Evolutionary conservation across 371 early-diverging fungal genomes (phyloP).

Genomic region (Smittium mucronatum): DNA sequence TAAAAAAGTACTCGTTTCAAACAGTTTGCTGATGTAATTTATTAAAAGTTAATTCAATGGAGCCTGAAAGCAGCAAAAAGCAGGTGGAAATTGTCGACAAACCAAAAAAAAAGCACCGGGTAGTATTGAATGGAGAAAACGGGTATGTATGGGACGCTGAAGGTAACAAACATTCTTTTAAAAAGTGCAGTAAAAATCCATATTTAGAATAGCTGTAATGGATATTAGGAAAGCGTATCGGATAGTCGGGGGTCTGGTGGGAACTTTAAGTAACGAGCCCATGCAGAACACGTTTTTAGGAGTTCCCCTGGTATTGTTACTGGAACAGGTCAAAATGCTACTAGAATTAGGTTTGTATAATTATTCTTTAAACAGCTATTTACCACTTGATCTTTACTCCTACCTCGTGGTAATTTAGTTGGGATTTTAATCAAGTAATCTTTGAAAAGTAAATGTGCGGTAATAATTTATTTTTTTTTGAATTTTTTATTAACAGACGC

Average conservation of each 20-base stretch:
- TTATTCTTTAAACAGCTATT: no score
- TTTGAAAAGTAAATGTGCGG: no score
- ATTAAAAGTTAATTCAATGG: no score
- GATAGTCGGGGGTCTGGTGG: conserved; percentile 35
- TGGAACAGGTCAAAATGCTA: conserved; percentile 34
- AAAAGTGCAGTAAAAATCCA: neutral
- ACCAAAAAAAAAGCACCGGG: neutral
- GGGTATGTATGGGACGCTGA: conserved; percentile 6
- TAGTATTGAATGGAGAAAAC: neutral
- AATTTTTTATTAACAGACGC: no score
- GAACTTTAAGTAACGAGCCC: conserved; percentile 30
- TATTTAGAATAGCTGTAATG: conserved; percentile 13
- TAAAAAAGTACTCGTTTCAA: no score
- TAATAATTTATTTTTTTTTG: no score
- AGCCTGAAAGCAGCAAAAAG: no score
- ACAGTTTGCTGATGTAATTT: no score
- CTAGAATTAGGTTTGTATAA: conserved; percentile 15
- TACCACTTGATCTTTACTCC: no score
- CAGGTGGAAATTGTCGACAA: no score
- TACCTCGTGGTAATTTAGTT: no score
- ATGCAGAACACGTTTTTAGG: conserved; percentile 35
- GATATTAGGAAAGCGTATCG: conserved; percentile 21
- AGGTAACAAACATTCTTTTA: neutral
- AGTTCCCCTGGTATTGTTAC: conserved; percentile 33
- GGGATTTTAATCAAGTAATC: no score